A percentile compares a stretch with the other conserved stretches of the same genome.
Evolutionary conservation across 208 protist species (phyloP).

Genomic region (Lotmaria passim): DNA sequence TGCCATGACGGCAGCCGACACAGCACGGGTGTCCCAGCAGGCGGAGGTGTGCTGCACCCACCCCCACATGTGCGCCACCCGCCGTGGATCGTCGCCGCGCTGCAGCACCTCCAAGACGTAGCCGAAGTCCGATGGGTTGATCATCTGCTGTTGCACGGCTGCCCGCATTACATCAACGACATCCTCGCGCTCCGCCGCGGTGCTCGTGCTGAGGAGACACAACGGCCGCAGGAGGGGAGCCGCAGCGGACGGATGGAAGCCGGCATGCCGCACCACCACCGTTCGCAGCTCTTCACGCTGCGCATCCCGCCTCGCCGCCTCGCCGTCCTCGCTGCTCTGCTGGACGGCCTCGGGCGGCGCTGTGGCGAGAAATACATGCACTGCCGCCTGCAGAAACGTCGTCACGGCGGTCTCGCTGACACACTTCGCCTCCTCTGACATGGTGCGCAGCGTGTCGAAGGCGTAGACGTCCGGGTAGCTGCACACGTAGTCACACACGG

Average conservation of each 20-base stretch:
- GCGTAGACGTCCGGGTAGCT: slow-evolving; percentile 18
- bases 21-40: slow-evolving; percentile 65
- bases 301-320: neutral
- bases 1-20: slow-evolving; percentile 60
- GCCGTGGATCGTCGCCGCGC: slow-evolving; percentile 31
- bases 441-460: slow-evolving; percentile 32
- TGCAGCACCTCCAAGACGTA: slow-evolving; percentile 53
- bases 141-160: slow-evolving; percentile 43
- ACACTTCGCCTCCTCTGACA: slow-evolving; percentile 37
- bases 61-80: slow-evolving; percentile 56
- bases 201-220: slow-evolving; percentile 43
- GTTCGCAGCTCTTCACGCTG: slow-evolving; percentile 39
- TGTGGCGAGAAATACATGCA: slow-evolving; percentile 5
- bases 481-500: slow-evolving; percentile 30
- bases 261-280: slow-evolving; percentile 46
- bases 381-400: slow-evolving; percentile 41
- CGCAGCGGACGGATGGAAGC: slow-evolving; percentile 46
- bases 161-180: slow-evolving; percentile 54
- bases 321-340: neutral
- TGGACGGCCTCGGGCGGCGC: neutral
- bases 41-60: slow-evolving; percentile 88
- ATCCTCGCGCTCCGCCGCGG: slow-evolving; percentile 32
- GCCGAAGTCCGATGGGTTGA: slow-evolving; percentile 66
- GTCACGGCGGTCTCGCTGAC: slow-evolving; percentile 27
- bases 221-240: slow-evolving; percentile 53